Evolutionary conservation across 1,139 yeast species (phyloP).

Genomic region (Geotrichum citri-aurantii): DNA sequence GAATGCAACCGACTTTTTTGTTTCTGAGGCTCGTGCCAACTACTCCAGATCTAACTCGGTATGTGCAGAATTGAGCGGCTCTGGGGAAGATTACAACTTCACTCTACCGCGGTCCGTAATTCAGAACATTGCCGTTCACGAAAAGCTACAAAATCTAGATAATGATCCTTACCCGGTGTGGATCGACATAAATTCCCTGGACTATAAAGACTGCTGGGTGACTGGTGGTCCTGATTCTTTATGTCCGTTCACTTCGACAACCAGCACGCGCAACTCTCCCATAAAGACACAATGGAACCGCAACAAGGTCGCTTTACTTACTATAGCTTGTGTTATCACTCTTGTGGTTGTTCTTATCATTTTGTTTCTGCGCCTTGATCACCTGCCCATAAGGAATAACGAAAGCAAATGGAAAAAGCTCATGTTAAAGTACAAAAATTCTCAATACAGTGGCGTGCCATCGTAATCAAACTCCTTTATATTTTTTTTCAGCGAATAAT

Average conservation of each 20-base stretch:
- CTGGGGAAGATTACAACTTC: conserved; percentile 32
- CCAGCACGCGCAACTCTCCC: neutral
- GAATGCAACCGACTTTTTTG: conserved; percentile 8
- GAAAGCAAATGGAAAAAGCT: conserved; percentile 52
- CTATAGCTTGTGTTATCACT: conserved; percentile 61
- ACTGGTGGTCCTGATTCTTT: conserved; percentile 71
- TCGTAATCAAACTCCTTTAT: conserved; percentile 32
- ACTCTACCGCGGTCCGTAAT: conserved; percentile 53
- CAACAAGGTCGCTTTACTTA: conserved; percentile 57
- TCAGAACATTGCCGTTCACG: conserved; percentile 37
- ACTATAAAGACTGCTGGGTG: conserved; percentile 76
- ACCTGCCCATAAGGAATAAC: conserved; percentile 50
- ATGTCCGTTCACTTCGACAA: conserved; percentile 61
- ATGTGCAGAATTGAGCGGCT: neutral
- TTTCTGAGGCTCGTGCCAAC: neutral
- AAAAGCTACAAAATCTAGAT: conserved; percentile 22
- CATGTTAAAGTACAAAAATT: conserved; percentile 42
- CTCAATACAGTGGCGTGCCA: conserved; percentile 62
- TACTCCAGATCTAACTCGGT: neutral
- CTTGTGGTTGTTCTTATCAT: conserved; percentile 40
- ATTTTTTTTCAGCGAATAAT: conserved; percentile 13
- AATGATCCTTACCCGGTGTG: conserved; percentile 43
- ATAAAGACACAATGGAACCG: conserved; percentile 42
- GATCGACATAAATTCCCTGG: conserved; percentile 80
- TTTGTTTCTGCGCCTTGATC: conserved; percentile 31